Base-by-base conservation (phyloP, 2,329 filamentous ascomycete species). In the Colletotrichum acutatum region DNA sequence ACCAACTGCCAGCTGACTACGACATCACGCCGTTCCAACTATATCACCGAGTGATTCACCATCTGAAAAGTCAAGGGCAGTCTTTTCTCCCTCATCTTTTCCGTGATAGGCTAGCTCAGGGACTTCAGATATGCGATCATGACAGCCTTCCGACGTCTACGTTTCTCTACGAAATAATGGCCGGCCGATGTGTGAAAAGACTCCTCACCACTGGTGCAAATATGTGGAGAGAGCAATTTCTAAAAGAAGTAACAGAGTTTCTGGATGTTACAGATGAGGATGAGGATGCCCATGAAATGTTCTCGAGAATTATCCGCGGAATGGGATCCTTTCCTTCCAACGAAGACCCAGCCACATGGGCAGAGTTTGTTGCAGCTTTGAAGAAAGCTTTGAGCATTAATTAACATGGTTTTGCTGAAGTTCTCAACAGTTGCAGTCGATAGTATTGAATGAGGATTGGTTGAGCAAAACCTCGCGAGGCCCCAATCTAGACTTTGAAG, bases 11-110 rank as follows among this genome's bases (percentile, higher is more conserved):
- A 1, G 63, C 68, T 8, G 63, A 71, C 49, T 61, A 71, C 64
- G 19, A 37, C 6, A 71, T 71, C 46, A 67, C 3, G 5, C 16
- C 68, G 5, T 71, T 67, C 14, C 63, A 71, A 19, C 46, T 67
- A 0, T 71, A 67, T 12, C 68, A 62, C 14, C 68, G 68, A 3
- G 68, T 71, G 14, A 66, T 71, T 6, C 37, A 32, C 22, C 68
- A 71, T 26, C 34, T 67, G 1, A n/a, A 61, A 1, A 14, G 61
- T 12, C 56, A 61, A 3, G 56, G 56, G 1, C 63, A 54, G 14
- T 19, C 14, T 4, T 61, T 22, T 32, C 56, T 11, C 3, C 30
- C 37, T n/a, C 59, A 37, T 6, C 24, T 62, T 1, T 67, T 67
- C 12, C 63, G 56, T 19, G 14, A 34, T 0, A 61, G 68, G 8